These are phyloP conservation scores for Schrenkiella parvula DNA, from an alignment of 345 rosid genomes.

Conservation along the genomic window DNA sequence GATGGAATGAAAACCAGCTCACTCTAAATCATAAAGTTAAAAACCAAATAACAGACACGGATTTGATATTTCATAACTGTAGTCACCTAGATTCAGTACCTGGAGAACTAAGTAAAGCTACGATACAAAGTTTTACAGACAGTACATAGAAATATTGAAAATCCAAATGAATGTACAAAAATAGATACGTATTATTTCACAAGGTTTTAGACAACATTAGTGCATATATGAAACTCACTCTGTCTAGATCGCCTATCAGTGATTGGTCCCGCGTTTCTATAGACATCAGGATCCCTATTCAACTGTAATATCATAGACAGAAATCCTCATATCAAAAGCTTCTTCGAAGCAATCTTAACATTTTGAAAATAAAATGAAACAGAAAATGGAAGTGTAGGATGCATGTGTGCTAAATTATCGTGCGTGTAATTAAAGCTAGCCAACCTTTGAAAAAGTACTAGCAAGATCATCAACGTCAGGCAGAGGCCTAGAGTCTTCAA, in stretches of 20 bases:
- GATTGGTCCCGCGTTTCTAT: constrained; percentile 46
- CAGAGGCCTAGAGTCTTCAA: constrained; percentile 50
- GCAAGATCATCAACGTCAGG: constrained; percentile 82
- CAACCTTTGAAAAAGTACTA: constrained; percentile 82
- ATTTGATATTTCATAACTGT: background rate
- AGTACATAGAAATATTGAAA: background rate
- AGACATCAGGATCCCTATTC: constrained; percentile 65
- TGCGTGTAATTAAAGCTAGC: constrained; percentile 14
- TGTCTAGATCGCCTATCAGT: constrained; percentile 69
- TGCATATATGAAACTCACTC: constrained; percentile 50
- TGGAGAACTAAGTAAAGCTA: background rate
- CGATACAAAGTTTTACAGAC: background rate
- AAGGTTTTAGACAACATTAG: background rate
- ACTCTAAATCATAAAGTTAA: background rate
- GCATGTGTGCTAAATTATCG: background rate
- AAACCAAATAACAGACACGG: background rate
- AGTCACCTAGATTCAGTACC: background rate
- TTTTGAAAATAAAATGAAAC: background rate
- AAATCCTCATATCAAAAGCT: constrained; percentile 11
- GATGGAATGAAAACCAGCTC: background rate
- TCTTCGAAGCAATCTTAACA: background rate
- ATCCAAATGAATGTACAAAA: background rate
- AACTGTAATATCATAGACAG: constrained; percentile 46
- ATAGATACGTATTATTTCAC: background rate
- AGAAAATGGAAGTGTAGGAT: background rate